Evolutionary conservation across 169 alveolate genomes (phyloP), one percentile per base, ranked within the genome.

Genomic region (Plasmodium chabaudi): DNA sequence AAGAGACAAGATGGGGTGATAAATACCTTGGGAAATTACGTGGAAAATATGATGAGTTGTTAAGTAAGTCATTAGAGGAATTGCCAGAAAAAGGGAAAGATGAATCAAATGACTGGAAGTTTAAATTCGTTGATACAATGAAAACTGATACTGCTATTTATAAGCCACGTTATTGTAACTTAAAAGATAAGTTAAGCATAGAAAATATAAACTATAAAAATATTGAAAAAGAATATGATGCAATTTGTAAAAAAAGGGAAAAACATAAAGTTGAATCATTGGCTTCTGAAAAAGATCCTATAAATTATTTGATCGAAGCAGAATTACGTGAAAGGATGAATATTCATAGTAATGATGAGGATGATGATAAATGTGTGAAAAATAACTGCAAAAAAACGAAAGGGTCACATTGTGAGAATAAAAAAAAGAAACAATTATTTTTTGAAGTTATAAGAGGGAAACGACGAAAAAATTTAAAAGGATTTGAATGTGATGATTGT

Each of bases 381-480:
- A 47, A 57, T 34, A 63, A 74, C 25, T 15, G 44, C n/a, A 64
- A 61, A n/a, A n/a, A 15, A 2, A 57, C 15, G 13, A 17, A 47
- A n/a, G 39, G 19, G 9, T 10, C 7, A 19, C 49, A 42, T 44
- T 44, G 34, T 9, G 70, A 60, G 17, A 23, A 27, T 39, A 42
- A 65, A 42, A 65, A 39, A 65, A n/a, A 17, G 34, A 44, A 60
- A 49, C 46, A 53, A 9, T 39, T 77, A 21, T 77, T 64, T 77
- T 77, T 77, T 65, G 89, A 77, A 65, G 89, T 77, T 69, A 53
- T 77, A 13, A 77, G 89, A 34, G 89, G 89, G 69, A 59, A 77
- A 39, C 64, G 60, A 34, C 25, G 89, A 42, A 77, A 65, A 69
- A 51, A 64, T 64, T 57, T 77, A n/a, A 53, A 25, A 21, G 89